Percentiles rank a stretch among this genome's conserved stretches.
These are phyloP conservation scores for Bidens hawaiensis DNA, from an alignment of 140 eudicot genomes.

Conservation along the genomic window DNA sequence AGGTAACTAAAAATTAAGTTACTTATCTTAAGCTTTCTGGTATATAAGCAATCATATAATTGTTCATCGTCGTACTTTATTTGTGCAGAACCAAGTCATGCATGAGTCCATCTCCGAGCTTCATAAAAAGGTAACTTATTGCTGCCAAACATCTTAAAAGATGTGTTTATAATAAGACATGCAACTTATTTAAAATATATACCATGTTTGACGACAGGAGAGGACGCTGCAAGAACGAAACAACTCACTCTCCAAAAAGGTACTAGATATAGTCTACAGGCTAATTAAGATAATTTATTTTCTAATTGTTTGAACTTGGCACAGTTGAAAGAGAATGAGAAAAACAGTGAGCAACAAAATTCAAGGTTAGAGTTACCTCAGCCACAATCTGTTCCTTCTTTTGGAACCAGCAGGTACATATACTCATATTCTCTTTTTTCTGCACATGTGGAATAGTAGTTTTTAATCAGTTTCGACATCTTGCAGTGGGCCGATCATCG, in stretches of 20 bases:
- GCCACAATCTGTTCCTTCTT: too few species aligned
- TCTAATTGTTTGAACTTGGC: neutral
- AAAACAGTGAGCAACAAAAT: too few species aligned
- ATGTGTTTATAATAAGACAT: neutral
- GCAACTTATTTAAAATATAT: neutral
- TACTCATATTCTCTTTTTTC: neutral
- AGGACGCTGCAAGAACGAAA: slow-evolving; percentile 59
- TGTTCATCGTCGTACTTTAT: neutral
- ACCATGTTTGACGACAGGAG: slow-evolving; percentile 41
- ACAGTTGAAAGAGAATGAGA: too few species aligned
- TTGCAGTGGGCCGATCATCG: slow-evolving; percentile 35
- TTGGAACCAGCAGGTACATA: too few species aligned
- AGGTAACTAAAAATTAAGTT: slow-evolving; percentile 39
- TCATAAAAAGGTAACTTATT: slow-evolving; percentile 68
- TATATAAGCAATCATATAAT: neutral
- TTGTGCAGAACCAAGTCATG: slow-evolving; percentile 77
- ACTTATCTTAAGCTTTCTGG: neutral
- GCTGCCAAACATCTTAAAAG: neutral
- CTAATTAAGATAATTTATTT: neutral
- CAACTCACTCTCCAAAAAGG: slow-evolving; percentile 60
- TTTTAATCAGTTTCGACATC: slow-evolving; percentile 1
- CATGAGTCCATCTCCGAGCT: slow-evolving; percentile 76
- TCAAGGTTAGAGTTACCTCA: too few species aligned
- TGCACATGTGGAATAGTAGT: too few species aligned
- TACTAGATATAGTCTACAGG: too few species aligned